These are phyloP conservation scores for Serendipita sp. DNA, from an alignment of 768 basidiomycete genomes.

Conservation along the genomic window DNA sequence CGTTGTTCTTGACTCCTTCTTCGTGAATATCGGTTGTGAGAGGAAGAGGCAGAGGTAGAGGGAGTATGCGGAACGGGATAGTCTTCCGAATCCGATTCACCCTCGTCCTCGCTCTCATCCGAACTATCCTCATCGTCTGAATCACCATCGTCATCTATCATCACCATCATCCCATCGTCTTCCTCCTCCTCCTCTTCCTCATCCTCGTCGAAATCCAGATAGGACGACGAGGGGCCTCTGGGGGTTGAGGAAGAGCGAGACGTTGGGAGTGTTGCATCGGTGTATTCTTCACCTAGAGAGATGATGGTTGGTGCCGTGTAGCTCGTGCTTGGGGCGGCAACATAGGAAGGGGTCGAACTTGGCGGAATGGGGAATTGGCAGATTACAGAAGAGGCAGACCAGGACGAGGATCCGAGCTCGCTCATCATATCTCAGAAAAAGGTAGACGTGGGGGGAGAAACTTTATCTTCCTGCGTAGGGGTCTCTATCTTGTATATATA, in stretches of 20 bases:
- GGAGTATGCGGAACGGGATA: neutral
- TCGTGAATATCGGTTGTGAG: neutral
- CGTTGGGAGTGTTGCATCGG: slow-evolving; percentile 11
- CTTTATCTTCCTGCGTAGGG: too few species aligned
- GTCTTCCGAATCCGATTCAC: neutral
- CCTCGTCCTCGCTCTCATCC: neutral
- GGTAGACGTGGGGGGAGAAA: too few species aligned
- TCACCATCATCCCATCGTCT: neutral
- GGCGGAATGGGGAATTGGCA: neutral
- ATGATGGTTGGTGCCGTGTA: neutral
- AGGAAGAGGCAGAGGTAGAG: neutral
- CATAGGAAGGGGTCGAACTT: neutral
- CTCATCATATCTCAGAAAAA: too few species aligned
- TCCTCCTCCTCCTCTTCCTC: neutral
- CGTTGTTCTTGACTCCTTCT: neutral
- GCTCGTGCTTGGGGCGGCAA: neutral
- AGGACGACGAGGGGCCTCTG: slow-evolving; percentile 7
- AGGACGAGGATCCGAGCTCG: neutral
- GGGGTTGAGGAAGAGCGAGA: slow-evolving; percentile 12
- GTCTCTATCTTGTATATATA: too few species aligned
- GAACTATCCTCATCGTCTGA: neutral
- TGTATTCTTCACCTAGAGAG: slow-evolving; percentile 4
- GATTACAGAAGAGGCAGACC: neutral
- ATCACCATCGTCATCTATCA: neutral
- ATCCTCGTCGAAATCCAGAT: neutral